phyloP scores from a whole-genome alignment of 306 rosid species.

The Nissolia schottii region DNA sequence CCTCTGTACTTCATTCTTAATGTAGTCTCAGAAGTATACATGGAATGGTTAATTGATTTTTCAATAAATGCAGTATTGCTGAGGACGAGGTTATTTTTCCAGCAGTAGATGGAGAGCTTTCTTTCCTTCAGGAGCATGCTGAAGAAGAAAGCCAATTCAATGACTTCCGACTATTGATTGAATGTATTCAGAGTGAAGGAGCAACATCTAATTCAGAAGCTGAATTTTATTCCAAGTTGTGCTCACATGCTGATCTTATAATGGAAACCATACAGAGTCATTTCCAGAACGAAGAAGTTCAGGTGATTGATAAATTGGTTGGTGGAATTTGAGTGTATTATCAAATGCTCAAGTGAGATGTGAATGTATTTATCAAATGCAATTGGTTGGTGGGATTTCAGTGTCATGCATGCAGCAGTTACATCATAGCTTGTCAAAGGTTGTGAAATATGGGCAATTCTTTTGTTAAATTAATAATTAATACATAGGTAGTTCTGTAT shows the following conservation, averaged over 20 bases:
- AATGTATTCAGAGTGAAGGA: constrained; percentile 82
- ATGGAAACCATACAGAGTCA: constrained; percentile 89
- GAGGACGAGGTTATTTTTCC: constrained; percentile 99
- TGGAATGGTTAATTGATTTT: constrained; percentile 20
- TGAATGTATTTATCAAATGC: background rate
- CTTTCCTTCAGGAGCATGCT: constrained; percentile 81
- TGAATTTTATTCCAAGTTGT: constrained; percentile 81
- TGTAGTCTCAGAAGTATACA: background rate
- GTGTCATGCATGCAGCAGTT: constrained; percentile 18
- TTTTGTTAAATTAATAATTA: background rate
- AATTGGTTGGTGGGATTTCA: background rate
- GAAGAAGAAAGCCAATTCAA: constrained; percentile 97
- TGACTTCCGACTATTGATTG: constrained; percentile 85
- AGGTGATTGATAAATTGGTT: no score
- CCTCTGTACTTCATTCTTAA: background rate
- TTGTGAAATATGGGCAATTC: constrained; percentile 20
- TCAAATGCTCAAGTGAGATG: constrained; percentile 13
- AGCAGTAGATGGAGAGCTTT: constrained; percentile 87
- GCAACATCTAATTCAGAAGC: constrained; percentile 68
- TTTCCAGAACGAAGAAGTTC: constrained; percentile 88
- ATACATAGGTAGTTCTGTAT: background rate
- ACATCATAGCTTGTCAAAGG: constrained; percentile 10
- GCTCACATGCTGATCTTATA: constrained; percentile 93
- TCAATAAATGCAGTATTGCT: constrained; percentile 73
- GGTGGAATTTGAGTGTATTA: no score